phyloP scores from a whole-genome alignment of 352 stramenopile genomes.

The Pythium chondricola region DNA sequence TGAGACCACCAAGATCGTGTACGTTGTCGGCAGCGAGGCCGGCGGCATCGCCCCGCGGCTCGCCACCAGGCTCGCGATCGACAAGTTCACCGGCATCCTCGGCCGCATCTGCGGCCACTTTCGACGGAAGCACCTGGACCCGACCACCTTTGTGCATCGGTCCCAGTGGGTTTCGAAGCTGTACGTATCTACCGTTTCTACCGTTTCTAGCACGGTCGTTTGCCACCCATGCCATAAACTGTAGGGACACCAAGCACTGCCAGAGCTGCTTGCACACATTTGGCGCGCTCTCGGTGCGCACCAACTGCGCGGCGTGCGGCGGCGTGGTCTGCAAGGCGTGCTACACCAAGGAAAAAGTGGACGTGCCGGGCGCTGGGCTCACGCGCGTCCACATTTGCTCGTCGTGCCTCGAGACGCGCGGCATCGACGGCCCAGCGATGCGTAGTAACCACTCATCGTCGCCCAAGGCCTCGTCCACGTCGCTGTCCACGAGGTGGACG shows the following conservation, averaged over 20 bases:
- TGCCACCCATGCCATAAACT: too few relatives aligned
- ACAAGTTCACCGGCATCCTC: slow-evolving; percentile 36
- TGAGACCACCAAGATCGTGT: slow-evolving; percentile 54
- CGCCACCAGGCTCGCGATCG: slow-evolving; percentile 31
- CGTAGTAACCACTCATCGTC: too few relatives aligned
- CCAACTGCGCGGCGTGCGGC: slow-evolving; percentile 47
- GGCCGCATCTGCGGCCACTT: slow-evolving; percentile 38
- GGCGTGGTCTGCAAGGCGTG: slow-evolving; percentile 45
- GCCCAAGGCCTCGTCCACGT: not conserved
- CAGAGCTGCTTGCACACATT: slow-evolving; percentile 29
- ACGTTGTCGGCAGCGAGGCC: slow-evolving; percentile 40
- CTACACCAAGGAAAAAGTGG: slow-evolving; percentile 26
- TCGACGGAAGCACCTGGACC: slow-evolving; percentile 37
- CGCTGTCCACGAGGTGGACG: not conserved
- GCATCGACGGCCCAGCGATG: too few relatives aligned
- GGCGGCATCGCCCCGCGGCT: slow-evolving; percentile 28
- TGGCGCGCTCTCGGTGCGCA: slow-evolving; percentile 30
- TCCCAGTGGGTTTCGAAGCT: slow-evolving; percentile 31
- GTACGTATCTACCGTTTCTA: too few relatives aligned
- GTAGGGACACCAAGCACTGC: slow-evolving; percentile 23
- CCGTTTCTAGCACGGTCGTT: too few relatives aligned
- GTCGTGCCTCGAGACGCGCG: slow-evolving; percentile 2
- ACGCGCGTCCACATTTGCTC: slow-evolving; percentile 5
- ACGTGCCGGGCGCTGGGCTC: slow-evolving; percentile 23
- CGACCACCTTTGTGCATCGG: slow-evolving; percentile 40